These are phyloP conservation scores for Rhytidiadelphus loreus DNA, from an alignment of 225 moss, liverwort and hornwort species.

Conservation along the genomic window DNA sequence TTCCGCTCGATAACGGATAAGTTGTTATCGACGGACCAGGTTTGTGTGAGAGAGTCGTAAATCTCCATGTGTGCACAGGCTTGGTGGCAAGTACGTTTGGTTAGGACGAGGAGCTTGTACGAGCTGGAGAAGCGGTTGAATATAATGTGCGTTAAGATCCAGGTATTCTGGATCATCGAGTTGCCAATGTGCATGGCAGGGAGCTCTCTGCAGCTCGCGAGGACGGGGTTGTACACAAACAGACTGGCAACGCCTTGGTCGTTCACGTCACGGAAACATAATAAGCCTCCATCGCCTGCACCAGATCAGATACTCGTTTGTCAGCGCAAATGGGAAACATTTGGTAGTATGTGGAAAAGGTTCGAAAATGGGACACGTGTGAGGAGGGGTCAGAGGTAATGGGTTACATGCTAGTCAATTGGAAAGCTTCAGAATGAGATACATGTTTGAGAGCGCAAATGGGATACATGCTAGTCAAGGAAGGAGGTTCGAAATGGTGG, in stretches of 20 bases:
- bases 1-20: constrained; percentile 23
- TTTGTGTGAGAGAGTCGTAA: constrained; percentile 10
- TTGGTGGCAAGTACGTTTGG: not conserved
- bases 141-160: constrained; percentile 31
- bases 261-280: constrained; percentile 37
- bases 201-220: constrained; percentile 18
- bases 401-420: not conserved
- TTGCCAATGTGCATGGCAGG: constrained; percentile 23
- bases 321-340: not conserved
- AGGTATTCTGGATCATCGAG: constrained; percentile 4
- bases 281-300: constrained; percentile 39
- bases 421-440: not conserved
- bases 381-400: not conserved
- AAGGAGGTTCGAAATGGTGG: not conserved
- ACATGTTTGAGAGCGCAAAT: not conserved
- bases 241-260: constrained; percentile 22
- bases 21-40: constrained; percentile 13
- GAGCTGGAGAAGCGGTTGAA: constrained; percentile 9
- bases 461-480: not conserved
- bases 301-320: not conserved
- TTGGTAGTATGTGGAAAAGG: not conserved
- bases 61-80: constrained; percentile 29
- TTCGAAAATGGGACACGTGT: not conserved
- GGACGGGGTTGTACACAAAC: constrained; percentile 35
- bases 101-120: constrained; percentile 41